Conservation (phyloP, 2,329 filamentous ascomycete species). For the Sporothrix globosa region DNA sequence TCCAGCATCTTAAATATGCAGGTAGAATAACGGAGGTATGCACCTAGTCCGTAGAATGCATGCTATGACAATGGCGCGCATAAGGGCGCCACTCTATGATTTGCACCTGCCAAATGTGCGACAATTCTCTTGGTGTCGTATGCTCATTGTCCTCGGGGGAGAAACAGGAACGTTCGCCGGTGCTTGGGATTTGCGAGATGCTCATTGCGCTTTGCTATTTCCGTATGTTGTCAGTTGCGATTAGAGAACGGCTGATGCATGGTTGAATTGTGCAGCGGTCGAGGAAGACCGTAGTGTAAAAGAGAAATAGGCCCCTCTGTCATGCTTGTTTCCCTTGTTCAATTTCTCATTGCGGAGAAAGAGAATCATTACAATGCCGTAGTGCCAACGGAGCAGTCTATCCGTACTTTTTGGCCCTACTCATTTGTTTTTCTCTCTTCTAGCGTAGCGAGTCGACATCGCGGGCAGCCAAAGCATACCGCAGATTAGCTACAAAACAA, state of each 20-base stretch:
- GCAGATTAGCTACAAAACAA: background rate
- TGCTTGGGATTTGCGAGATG: background rate
- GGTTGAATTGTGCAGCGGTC: too few relatives aligned
- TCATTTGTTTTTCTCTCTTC: background rate
- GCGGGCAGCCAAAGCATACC: slow-evolving; percentile 8
- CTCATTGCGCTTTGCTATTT: slow-evolving; percentile 1
- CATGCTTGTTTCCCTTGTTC: background rate
- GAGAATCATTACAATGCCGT: slow-evolving; percentile 1
- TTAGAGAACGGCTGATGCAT: background rate
- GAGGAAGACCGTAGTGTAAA: slow-evolving; percentile 8
- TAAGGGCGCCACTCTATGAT: slow-evolving; percentile 1
- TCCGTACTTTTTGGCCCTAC: background rate
- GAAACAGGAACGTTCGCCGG: slow-evolving; percentile 1
- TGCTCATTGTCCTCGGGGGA: background rate
- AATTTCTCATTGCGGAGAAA: slow-evolving; percentile 20
- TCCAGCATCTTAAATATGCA: background rate
- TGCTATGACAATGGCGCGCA: slow-evolving; percentile 4
- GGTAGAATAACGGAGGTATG: slow-evolving; percentile 12
- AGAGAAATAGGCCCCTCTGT: slow-evolving; percentile 6
- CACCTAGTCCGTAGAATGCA: background rate
- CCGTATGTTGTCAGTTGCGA: background rate
- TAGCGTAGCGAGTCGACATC: slow-evolving; percentile 12
- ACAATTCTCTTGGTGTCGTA: background rate
- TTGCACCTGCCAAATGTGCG: background rate
- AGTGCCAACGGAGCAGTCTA: slow-evolving; percentile 21